Evolutionary conservation across 2,329 filamentous ascomycete genomes (phyloP).

Genomic region (Emericellopsis atlantica): DNA sequence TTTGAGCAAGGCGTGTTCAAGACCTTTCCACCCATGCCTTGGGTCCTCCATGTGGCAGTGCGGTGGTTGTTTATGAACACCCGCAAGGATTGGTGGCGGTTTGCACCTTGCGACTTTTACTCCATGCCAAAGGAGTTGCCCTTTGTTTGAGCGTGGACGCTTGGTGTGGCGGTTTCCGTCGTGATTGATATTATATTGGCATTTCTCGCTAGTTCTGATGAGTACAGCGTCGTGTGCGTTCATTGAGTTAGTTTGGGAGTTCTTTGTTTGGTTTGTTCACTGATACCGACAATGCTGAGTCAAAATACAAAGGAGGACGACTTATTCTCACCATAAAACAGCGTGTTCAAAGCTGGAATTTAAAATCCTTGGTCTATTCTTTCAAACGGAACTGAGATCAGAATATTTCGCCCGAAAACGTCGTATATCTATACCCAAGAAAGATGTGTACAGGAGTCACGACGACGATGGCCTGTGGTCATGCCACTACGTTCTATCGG

Average conservation of each 20-base stretch:
- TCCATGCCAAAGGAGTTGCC: constrained; percentile 18
- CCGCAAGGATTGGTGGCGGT: constrained; percentile 22
- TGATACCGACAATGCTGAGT: too few relatives aligned
- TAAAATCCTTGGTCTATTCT: too few relatives aligned
- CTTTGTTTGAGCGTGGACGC: constrained; percentile 12
- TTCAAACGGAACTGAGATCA: too few relatives aligned
- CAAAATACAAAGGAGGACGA: too few relatives aligned
- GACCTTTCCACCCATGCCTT: constrained; percentile 13
- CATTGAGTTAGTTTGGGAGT: too few relatives aligned
- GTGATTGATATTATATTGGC: background rate
- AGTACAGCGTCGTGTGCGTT: too few relatives aligned
- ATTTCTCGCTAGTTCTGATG: background rate
- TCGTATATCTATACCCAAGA: too few relatives aligned
- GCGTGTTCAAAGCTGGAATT: too few relatives aligned
- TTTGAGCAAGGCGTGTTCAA: constrained; percentile 13
- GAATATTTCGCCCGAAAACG: too few relatives aligned
- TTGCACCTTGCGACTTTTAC: constrained; percentile 15
- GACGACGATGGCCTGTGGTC: constrained; percentile 15
- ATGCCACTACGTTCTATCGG: constrained; percentile 8
- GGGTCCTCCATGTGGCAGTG: constrained; percentile 13
- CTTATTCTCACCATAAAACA: too few relatives aligned
- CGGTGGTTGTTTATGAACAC: constrained; percentile 18
- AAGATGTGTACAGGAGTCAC: constrained; percentile 11
- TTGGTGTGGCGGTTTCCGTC: background rate
- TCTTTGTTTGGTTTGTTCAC: too few relatives aligned